Evolutionary conservation across 306 rosid genomes (phyloP).

Genomic region (Astragalus membranaceus): DNA sequence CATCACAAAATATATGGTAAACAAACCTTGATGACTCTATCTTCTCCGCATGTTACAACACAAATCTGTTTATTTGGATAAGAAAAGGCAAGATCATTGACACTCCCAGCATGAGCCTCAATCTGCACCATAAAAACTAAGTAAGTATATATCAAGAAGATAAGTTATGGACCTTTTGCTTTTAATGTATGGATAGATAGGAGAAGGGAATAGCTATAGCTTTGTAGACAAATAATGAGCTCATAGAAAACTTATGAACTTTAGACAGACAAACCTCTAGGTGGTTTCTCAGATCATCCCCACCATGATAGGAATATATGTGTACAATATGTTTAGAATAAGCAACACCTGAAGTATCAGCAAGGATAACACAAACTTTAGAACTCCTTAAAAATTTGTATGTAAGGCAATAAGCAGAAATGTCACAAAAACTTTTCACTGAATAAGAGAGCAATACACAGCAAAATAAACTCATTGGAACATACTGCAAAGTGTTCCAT

Average conservation of each 20-base stretch:
- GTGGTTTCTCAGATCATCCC: constrained; percentile 80
- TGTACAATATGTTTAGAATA: constrained; percentile 95
- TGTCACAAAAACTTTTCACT: neutral
- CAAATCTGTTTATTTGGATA: constrained; percentile 94
- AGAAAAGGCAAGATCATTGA: constrained; percentile 95
- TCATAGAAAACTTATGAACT: constrained; percentile 1
- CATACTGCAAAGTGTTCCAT: constrained; percentile 83
- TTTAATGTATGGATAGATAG: neutral
- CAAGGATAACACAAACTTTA: constrained; percentile 16
- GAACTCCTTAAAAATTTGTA: neutral
- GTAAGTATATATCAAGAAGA: constrained; percentile 10
- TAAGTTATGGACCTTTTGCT: neutral
- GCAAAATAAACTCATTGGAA: constrained; percentile 4
- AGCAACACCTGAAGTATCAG: constrained; percentile 78
- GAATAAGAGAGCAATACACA: neutral
- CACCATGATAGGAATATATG: constrained; percentile 82
- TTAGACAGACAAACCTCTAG: constrained; percentile 66
- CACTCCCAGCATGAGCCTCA: constrained; percentile 95
- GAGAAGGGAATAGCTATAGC: neutral
- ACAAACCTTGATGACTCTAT: constrained; percentile 93
- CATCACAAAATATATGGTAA: constrained; percentile 14
- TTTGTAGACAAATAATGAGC: neutral
- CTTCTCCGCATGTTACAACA: constrained; percentile 94
- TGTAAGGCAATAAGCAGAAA: neutral
- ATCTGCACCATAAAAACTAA: constrained; percentile 49